Base-by-base conservation (phyloP, 169 alveolate species). In the Perkinsus olseni region DNA sequence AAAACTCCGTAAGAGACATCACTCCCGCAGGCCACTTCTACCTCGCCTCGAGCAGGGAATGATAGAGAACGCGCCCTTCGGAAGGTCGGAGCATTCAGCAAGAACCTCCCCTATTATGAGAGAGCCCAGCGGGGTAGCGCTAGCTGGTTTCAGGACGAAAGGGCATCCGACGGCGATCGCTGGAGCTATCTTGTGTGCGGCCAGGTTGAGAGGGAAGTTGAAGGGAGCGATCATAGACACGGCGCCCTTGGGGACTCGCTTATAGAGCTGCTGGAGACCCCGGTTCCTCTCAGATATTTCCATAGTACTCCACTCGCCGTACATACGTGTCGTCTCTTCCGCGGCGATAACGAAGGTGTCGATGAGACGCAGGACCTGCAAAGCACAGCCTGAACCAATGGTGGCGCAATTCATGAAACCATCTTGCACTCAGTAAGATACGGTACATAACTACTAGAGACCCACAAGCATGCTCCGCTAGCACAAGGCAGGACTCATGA, bases 201-300 rank as follows among this genome's bases (percentile, higher is more conserved):
- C 91, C 34, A 74, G 91, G 91, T 74, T 74, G 31, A 74, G 91
- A 31, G 91, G 91, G 24, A 74, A 74, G 39, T 74, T 74, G 39
- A 74, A 74, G 38, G 91, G 91, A 38, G 91, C 13, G n/a, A 74
- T 74, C 45, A 74, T 36, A 21, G 91, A 74, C 20, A 31, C 38
- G n/a, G 91, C 45, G 91, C 91, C 91, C 8, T 36, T 74, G 31
- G 91, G 91, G n/a, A 74, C 91, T 31, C 91, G 91, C 91, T 74
- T 74, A 31, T 37, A 74, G 37, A 74, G 4, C 8, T 37, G 45
- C 91, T 31, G 40, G 20, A 36, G n/a, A 11, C 91, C 91, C 39
- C 91, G 38, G 8, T 31, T 8, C 24, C 39, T 8, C 40, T 31
- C 45, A 3, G 45, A 36, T 31, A 34, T 74, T 21, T 74, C 91